Evolutionary conservation across 2,329 filamentous ascomycete genomes (phyloP).

Genomic region (Emergomyces orientalis): DNA sequence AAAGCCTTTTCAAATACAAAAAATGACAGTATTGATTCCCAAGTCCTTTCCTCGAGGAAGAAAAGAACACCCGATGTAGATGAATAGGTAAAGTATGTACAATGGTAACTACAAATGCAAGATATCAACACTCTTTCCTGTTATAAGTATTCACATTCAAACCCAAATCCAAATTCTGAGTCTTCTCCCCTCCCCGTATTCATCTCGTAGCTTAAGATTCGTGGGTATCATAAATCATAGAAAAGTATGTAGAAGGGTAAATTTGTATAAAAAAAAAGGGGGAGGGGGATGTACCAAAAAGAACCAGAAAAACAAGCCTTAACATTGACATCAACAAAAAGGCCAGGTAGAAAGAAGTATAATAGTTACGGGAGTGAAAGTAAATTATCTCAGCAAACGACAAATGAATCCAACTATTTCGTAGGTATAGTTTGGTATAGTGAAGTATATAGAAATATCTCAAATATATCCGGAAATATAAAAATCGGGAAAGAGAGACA

Average conservation of each 20-base stretch:
- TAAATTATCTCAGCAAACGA: neutral
- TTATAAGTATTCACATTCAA: neutral
- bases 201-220: neutral
- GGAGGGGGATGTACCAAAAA: conserved; percentile 8
- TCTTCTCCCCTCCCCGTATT: neutral
- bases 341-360: neutral
- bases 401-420: neutral
- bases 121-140: neutral
- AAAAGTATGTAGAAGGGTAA: neutral
- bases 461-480: neutral
- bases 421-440: neutral
- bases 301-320: conserved; percentile 8
- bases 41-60: too few species aligned
- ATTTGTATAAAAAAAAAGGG: neutral
- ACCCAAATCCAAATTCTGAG: neutral
- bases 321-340: neutral
- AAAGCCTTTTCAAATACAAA: too few species aligned
- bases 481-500: neutral
- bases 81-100: neutral
- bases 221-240: conserved; percentile 4
- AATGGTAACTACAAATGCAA: neutral
- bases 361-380: neutral
- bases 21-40: too few species aligned
- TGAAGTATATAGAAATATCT: neutral
- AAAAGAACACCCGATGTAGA: too few species aligned